phyloP scores from a whole-genome alignment of 371 early-diverging fungal genomes.

The Mortierella sp. region DNA sequence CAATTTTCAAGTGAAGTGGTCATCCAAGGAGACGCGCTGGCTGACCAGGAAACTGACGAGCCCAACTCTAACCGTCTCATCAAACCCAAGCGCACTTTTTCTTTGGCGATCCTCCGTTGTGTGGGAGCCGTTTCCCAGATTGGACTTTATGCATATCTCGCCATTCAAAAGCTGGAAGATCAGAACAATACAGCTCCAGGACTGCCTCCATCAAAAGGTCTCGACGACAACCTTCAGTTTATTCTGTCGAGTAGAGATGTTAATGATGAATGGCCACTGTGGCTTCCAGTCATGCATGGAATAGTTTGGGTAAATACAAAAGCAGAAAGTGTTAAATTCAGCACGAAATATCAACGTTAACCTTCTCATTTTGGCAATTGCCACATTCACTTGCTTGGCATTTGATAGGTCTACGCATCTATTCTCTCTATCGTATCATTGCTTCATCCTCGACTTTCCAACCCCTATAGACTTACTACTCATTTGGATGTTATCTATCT shows the following conservation, averaged over 20 bases:
- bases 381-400: background rate
- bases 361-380: background rate
- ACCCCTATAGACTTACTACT: conserved; percentile 44
- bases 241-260: conserved; percentile 12
- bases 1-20: conserved; percentile 55
- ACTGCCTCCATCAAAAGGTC: conserved; percentile 5
- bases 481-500: conserved; percentile 56
- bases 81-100: conserved; percentile 53
- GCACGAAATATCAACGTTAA: too few relatives aligned
- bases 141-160: conserved; percentile 36
- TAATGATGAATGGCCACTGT: conserved; percentile 50
- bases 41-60: conserved; percentile 27
- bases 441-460: conserved; percentile 50
- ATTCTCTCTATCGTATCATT: conserved; percentile 51
- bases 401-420: conserved; percentile 40
- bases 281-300: conserved; percentile 57
- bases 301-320: conserved; percentile 44
- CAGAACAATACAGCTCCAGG: conserved; percentile 15
- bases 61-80: conserved; percentile 23
- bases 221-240: background rate
- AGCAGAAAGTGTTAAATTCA: background rate
- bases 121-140: conserved; percentile 48
- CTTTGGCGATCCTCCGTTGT: conserved; percentile 38
- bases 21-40: conserved; percentile 43
- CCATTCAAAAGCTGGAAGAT: conserved; percentile 34